These are phyloP conservation scores for Colletotrichum spinosum DNA, from an alignment of 2,329 filamentous ascomycete species.

Conservation along the genomic window DNA sequence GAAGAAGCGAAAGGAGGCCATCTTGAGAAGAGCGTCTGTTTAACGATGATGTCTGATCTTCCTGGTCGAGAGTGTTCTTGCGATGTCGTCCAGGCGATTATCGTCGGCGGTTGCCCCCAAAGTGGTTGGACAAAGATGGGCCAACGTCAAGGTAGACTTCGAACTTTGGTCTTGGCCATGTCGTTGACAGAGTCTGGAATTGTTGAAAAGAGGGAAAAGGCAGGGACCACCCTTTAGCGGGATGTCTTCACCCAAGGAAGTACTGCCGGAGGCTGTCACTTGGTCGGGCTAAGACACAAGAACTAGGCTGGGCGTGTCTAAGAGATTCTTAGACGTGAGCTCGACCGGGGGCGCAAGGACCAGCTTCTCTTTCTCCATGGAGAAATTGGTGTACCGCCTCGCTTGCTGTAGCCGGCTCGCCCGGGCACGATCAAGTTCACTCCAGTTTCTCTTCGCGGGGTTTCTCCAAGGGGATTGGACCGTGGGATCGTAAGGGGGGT, in stretches of 20 bases:
- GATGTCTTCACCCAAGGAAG: background rate
- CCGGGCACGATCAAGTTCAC: constrained; percentile 1
- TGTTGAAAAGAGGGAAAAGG: background rate
- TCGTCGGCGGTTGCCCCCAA: background rate
- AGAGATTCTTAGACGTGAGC: background rate
- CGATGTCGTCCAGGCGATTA: background rate
- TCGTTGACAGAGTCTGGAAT: constrained; percentile 1
- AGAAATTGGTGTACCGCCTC: background rate
- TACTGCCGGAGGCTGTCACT: background rate
- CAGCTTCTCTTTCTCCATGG: constrained; percentile 11
- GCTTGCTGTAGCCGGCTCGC: constrained; percentile 7
- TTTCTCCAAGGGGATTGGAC: too few species aligned
- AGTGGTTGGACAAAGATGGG: background rate
- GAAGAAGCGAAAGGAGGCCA: constrained; percentile 20
- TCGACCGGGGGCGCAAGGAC: background rate
- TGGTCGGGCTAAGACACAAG: background rate
- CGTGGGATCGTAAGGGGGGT: too few species aligned
- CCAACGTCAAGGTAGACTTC: constrained; percentile 9
- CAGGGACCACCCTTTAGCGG: constrained; percentile 1
- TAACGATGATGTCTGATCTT: background rate
- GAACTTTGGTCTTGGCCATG: constrained; percentile 4
- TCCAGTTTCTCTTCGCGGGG: background rate
- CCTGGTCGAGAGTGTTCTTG: background rate
- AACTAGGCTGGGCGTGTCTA: background rate
- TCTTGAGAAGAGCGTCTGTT: background rate